These are phyloP conservation scores for Kwoniella bestiolae DNA, from an alignment of 768 basidiomycete species.

Conservation along the genomic window DNA sequence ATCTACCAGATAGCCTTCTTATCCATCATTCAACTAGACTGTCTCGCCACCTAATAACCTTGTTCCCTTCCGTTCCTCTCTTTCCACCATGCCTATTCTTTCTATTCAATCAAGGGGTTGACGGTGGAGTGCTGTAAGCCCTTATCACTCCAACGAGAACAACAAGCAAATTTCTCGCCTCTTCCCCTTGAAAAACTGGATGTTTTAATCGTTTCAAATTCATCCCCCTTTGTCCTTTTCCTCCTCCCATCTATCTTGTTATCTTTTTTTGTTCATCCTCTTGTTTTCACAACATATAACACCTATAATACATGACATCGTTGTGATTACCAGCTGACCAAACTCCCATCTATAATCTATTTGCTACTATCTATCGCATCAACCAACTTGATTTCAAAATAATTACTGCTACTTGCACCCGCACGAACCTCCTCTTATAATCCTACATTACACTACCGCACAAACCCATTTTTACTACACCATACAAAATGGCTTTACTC, in stretches of 20 bases:
- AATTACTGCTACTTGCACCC: not conserved
- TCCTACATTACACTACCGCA: not conserved
- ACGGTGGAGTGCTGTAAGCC: no score
- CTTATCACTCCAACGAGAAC: not conserved
- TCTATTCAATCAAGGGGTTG: no score
- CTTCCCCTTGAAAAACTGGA: not conserved
- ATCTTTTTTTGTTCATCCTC: not conserved
- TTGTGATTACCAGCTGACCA: slow-evolving; percentile 1
- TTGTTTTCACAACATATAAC: not conserved
- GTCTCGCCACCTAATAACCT: slow-evolving; percentile 5
- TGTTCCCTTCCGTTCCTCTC: not conserved
- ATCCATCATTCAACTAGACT: not conserved
- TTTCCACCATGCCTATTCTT: not conserved
- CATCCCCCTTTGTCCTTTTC: slow-evolving; percentile 16
- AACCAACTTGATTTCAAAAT: not conserved
- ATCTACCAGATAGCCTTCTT: not conserved
- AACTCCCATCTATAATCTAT: not conserved
- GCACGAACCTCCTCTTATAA: slow-evolving; percentile 19
- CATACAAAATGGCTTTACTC: slow-evolving; percentile 20
- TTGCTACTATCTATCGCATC: no score
- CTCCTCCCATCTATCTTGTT: not conserved
- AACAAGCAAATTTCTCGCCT: slow-evolving; percentile 2
- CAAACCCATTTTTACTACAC: not conserved
- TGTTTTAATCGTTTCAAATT: slow-evolving; percentile 2
- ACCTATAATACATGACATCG: not conserved